Evolutionary conservation across 352 stramenopile genomes (phyloP), one percentile per base, ranked within the genome.

Genomic region (Globisporangium yorkense): DNA sequence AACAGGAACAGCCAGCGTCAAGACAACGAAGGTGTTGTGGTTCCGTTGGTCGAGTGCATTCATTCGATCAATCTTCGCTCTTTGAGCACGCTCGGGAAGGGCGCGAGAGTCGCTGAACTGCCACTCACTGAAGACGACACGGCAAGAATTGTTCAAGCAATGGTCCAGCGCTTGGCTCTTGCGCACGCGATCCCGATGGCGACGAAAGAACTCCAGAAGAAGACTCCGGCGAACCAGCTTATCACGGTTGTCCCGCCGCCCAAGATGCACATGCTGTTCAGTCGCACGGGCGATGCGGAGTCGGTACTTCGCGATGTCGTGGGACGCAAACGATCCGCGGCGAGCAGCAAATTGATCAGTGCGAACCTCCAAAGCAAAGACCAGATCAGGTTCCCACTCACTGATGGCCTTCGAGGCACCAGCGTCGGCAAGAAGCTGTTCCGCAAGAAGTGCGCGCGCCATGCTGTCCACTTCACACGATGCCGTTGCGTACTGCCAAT

Each of bases 401-500:
- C 63, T 1, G 65, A 86, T 54, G 73, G 75, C 7, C 54, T 80
- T n/a, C 74, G 74, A 4, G 77, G 77, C 12, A 54, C 72, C n/a
- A 85, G 55, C 49, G 73, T 87, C 51, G 77, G 77, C n/a, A 70
- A 74, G 16, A 58, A 59, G 10, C 35, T 68, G 12, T 87, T 80
- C 45, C 75, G 77, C 4, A 84, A 84, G 50, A 84, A 88, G 37
- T 91, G 81, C 40, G 39, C 31, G 27, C 68, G 75, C 7, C 78
- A 91, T 54, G 62, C 71, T n/a, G 43, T 67, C 20, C 62, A 77
- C 2, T 88, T 80, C 59, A 84, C 74, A 15, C 66, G 74, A 48
- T 91, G 81, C 29, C 72, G 78, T 13, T 91, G 81, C 46, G 70
- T 88, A 13, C 61, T 91, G 48, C 74, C 77, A 0, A 65, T 87